phyloP scores from a whole-genome alignment of 768 basidiomycete genomes.

The Agaricus blazei region DNA sequence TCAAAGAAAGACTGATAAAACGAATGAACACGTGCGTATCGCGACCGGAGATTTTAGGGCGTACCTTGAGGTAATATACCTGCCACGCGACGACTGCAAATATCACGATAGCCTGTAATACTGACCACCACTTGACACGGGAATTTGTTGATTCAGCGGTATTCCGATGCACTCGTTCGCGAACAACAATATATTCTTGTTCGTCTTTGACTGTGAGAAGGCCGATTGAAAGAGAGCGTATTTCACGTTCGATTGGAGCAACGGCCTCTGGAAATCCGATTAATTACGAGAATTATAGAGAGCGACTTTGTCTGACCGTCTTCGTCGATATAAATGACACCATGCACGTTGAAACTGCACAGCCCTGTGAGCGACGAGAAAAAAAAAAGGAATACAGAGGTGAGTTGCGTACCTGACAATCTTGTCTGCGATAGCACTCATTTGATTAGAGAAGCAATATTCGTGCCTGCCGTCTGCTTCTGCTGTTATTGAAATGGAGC shows the following conservation, averaged over 20 bases:
- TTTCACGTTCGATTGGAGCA: constrained; percentile 95
- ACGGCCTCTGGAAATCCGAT: constrained; percentile 52
- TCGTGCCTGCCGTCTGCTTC: constrained; percentile 83
- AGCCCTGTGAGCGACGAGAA: not conserved
- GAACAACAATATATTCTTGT: constrained; percentile 96
- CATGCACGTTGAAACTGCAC: constrained; percentile 93
- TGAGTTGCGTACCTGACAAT: constrained; percentile 67
- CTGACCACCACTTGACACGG: constrained; percentile 99
- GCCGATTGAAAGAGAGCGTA: constrained; percentile 76
- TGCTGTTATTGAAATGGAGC: constrained; percentile 83
- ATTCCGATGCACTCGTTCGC: constrained; percentile 89
- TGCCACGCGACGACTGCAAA: constrained; percentile 95
- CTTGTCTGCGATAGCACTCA: constrained; percentile 96
- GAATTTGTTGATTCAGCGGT: constrained; percentile 92
- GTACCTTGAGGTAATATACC: constrained; percentile 91
- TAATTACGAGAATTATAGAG: not conserved
- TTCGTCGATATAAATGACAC: constrained; percentile 89
- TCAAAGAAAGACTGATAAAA: constrained; percentile 75
- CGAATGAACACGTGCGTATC: not conserved
- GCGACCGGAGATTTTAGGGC: not conserved
- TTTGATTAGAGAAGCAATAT: constrained; percentile 99
- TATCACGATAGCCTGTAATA: constrained; percentile 82
- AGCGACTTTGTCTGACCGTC: constrained; percentile 53
- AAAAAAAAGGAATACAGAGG: not conserved
- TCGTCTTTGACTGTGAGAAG: constrained; percentile 93